Evolutionary conservation across 768 basidiomycete species (phyloP).

Genomic region (Antrodiella citrinella): DNA sequence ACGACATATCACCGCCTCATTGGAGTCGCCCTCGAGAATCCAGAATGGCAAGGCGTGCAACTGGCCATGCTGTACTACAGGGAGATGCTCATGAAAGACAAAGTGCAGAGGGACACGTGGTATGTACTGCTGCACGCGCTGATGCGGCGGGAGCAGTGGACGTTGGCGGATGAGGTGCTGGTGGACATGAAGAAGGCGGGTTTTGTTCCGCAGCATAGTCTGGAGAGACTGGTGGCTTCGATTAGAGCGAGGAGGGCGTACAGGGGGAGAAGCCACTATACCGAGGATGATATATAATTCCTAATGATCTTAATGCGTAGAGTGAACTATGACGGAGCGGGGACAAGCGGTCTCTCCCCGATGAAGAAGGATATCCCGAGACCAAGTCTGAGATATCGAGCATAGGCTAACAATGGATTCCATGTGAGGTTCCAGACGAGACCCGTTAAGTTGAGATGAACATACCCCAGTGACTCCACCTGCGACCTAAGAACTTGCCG

Average conservation of each 20-base stretch:
- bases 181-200: slow-evolving; percentile 46
- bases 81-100: slow-evolving; percentile 39
- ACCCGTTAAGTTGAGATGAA: slow-evolving; percentile 11
- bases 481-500: slow-evolving; percentile 83
- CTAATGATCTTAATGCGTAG: not conserved
- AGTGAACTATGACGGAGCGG: not conserved
- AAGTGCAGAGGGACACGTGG: slow-evolving; percentile 54
- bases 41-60: slow-evolving; percentile 39
- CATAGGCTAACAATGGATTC: slow-evolving; percentile 44
- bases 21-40: slow-evolving; percentile 50
- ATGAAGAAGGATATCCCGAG: slow-evolving; percentile 57
- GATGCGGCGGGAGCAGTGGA: slow-evolving; percentile 48
- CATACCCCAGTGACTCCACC: slow-evolving; percentile 82
- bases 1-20: slow-evolving; percentile 76
- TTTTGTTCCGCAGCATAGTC: slow-evolving; percentile 39
- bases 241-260: slow-evolving; percentile 23
- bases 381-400: slow-evolving; percentile 62
- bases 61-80: slow-evolving; percentile 51
- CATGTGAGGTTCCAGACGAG: slow-evolving; percentile 5
- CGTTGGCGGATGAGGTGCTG: slow-evolving; percentile 50
- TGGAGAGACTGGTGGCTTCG: slow-evolving; percentile 36
- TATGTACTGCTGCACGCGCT: slow-evolving; percentile 67
- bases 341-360: slow-evolving; percentile 23
- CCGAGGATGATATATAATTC: not conserved
- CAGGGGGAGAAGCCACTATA: not conserved